phyloP scores from a whole-genome alignment of 352 stramenopile genomes.

The Pythium aquatile region DNA sequence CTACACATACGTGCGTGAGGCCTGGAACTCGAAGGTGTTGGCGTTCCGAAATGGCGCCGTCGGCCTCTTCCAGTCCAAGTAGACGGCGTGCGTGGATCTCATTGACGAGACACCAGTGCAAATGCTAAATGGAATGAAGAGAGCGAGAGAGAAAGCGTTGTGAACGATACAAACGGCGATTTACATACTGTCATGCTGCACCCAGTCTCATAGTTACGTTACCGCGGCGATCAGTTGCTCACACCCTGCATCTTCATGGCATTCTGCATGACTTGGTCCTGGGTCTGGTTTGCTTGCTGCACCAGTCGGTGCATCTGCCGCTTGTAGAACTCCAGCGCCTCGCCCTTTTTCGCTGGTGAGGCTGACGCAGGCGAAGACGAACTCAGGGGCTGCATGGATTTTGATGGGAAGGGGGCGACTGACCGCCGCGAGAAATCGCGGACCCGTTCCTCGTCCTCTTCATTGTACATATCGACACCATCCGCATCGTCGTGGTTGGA shows the following conservation, averaged over 20 bases:
- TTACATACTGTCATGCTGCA: background rate
- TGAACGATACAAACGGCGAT: constrained; percentile 4
- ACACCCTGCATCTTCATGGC: constrained; percentile 21
- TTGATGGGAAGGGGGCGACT: background rate
- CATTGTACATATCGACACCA: constrained; percentile 13
- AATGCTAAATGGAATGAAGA: background rate
- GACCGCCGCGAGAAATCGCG: constrained; percentile 4
- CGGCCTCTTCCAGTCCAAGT: constrained; percentile 53
- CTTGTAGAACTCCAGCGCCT: constrained; percentile 51
- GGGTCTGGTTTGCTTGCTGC: constrained; percentile 62
- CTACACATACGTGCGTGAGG: constrained; percentile 68
- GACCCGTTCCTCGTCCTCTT: constrained; percentile 11
- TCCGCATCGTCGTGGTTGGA: constrained; percentile 24
- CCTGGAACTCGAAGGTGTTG: constrained; percentile 73
- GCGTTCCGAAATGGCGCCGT: constrained; percentile 54
- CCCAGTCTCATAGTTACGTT: background rate
- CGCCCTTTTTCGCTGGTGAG: constrained; percentile 9
- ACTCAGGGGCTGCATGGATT: constrained; percentile 2
- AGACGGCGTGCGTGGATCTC: background rate
- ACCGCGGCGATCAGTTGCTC: constrained; percentile 17
- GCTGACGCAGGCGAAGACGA: constrained; percentile 1
- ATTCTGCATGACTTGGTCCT: constrained; percentile 62
- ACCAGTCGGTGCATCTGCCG: constrained; percentile 71
- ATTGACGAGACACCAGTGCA: background rate
- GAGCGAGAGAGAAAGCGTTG: no score